Evolutionary conservation across 192 early-diverging fungal genomes (phyloP), one percentile per base, ranked within the genome.

Genomic region (Entomortierella chlamydospora): DNA sequence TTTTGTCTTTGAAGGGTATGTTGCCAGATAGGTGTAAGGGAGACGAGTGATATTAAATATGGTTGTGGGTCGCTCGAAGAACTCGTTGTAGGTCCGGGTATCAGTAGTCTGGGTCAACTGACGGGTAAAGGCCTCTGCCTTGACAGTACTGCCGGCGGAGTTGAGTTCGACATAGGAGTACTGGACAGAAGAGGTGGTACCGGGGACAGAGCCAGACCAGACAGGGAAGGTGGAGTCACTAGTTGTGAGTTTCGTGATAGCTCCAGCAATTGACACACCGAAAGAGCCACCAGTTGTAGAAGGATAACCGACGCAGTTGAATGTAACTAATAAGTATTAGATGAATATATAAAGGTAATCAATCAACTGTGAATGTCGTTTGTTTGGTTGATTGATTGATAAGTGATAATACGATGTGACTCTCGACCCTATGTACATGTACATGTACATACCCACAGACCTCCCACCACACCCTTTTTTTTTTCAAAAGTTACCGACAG

Each of bases 41-140:
- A 84, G 57, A 11, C 67, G 63, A 58, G 79, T 70, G 17, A 84
- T 34, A 29, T 68, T 43, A 20, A 69, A 52, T 25, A 76, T 34
- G 28, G 85, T 87, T 31, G 69, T 54, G 18, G 83, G 78, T 17
- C 85, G 81, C 18, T 83, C 74, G 68, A 84, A 87, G 64, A 87
- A 87, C 51, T 87, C 85, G 51, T 87, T 84, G 18, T 70, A 64
- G 23, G 83, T 87, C 0, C 34, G 37, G 17, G 57, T 70, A 49
- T 79, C 76, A 6, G 76, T 66, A 22, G 68, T 79, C n/a, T 50
- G 34, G 63, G 70, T 70, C 23, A 79, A 50, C 56, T 70, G 64
- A 68, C 76, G 76, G 26, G 30, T 47, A 26, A 79, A 79, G 31
- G 56, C 18, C 52, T 79, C 76, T 23, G 76, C 47, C 67, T 78